These are phyloP conservation scores for Puccinia coronata DNA, from an alignment of 1,284 basidiomycete species.

Conservation along the genomic window DNA sequence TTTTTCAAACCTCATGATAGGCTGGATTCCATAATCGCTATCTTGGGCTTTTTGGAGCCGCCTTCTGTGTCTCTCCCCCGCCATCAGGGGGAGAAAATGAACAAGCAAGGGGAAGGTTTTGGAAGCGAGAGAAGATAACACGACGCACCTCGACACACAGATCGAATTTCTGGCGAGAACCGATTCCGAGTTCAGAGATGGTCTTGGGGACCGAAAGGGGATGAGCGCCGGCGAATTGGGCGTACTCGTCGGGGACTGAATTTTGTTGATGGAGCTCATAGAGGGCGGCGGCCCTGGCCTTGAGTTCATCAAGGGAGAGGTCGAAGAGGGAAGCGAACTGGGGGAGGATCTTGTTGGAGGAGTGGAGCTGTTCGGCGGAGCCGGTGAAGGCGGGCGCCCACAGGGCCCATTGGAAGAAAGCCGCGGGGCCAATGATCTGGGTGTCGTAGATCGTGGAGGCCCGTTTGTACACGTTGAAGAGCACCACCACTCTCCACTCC, in stretches of 20 bases:
- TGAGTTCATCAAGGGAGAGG: neutral
- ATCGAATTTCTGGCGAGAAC: slow-evolving; percentile 10
- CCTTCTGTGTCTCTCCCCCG: neutral
- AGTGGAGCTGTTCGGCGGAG: slow-evolving; percentile 17
- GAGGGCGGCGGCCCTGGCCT: neutral
- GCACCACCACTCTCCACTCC: slow-evolving; percentile 28
- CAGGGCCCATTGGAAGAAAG: slow-evolving; percentile 29
- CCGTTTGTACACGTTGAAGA: slow-evolving; percentile 34
- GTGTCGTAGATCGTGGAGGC: slow-evolving; percentile 12
- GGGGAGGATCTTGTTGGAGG: neutral
- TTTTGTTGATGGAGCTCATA: neutral
- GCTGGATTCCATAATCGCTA: neutral
- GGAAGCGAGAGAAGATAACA: too few species aligned
- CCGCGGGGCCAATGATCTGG: slow-evolving; percentile 22
- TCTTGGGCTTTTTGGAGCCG: neutral
- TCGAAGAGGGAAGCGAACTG: neutral
- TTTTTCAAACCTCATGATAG: neutral
- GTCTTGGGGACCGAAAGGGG: slow-evolving; percentile 9
- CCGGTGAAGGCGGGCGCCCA: slow-evolving; percentile 23
- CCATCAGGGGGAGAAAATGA: neutral
- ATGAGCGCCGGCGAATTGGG: neutral
- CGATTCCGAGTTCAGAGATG: slow-evolving; percentile 1
- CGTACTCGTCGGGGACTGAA: neutral
- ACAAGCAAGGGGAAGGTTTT: too few species aligned
- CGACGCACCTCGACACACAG: slow-evolving; percentile 36